phyloP scores from a whole-genome alignment of 1,284 basidiomycete species.

The Ceratobasidium sp. region DNA sequence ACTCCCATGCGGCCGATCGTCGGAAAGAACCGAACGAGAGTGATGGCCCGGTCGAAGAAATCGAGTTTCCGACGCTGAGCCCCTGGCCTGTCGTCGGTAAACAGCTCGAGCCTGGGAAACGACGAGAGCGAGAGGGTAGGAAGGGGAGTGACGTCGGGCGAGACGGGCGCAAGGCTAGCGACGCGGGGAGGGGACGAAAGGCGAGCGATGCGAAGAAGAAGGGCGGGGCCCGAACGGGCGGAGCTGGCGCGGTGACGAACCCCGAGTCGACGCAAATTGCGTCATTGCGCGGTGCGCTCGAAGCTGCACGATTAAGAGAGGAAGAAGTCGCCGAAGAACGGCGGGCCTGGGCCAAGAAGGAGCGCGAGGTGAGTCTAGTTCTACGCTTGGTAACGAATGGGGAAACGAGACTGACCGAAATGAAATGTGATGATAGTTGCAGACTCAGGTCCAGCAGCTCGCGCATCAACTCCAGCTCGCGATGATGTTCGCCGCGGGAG shows the following conservation, averaged over 20 bases:
- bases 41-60: constrained; percentile 7
- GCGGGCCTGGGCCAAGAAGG: constrained; percentile 62
- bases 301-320: constrained; percentile 69
- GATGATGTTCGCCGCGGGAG: constrained; percentile 55
- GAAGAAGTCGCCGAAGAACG: constrained; percentile 66
- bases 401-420: not conserved
- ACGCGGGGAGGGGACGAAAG: constrained; percentile 19
- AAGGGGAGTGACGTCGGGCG: constrained; percentile 4
- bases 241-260: not conserved
- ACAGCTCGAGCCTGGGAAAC: not conserved
- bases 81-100: constrained; percentile 23
- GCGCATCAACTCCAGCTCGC: constrained; percentile 68
- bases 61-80: constrained; percentile 34
- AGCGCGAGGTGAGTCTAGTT: constrained; percentile 63
- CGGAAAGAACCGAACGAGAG: constrained; percentile 28
- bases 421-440: constrained; percentile 59
- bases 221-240: not conserved
- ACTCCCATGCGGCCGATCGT: constrained; percentile 9
- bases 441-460: constrained; percentile 66
- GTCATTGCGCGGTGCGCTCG: constrained; percentile 68
- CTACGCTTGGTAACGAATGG: not conserved
- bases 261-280: constrained; percentile 64
- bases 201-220: constrained; percentile 28
- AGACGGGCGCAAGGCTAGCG: constrained; percentile 18
- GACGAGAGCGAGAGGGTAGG: constrained; percentile 8